Evolutionary conservation across 2,329 filamentous ascomycete species (phyloP), one percentile per base, ranked within the genome.

Genomic region (Helotiales sp.): DNA sequence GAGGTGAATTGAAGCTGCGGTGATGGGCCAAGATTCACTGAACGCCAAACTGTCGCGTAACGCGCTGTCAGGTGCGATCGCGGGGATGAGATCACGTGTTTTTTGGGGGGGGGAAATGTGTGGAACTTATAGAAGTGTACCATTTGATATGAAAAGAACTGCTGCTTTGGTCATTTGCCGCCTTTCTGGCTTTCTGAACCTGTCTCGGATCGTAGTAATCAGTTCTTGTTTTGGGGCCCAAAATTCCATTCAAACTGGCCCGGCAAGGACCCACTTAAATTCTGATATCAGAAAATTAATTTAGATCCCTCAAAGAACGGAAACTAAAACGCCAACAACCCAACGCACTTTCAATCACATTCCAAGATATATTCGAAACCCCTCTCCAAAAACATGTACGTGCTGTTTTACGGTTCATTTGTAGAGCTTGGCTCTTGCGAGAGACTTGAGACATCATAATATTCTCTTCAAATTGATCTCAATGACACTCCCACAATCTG

Each of bases 11-110:
- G n/a, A n/a, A n/a, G n/a, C n/a, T n/a, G n/a, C n/a, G n/a, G n/a
- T n/a, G n/a, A n/a, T n/a, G n/a, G n/a, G n/a, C n/a, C n/a, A n/a
- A n/a, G n/a, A n/a, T n/a, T n/a, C n/a, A n/a, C n/a, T n/a, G n/a
- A 11, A 32, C 43, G 40, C 26, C n/a, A 30, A 61, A 61, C 7
- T 47, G 22, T 7, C 50, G 50, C 58, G 58, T 28, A 8, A 32
- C 58, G 37, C 58, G 58, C 8, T 26, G 20, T 59, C 55, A 59
- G n/a, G n/a, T n/a, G n/a, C n/a, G n/a, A n/a, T n/a, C n/a, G n/a
- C n/a, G n/a, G n/a, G n/a, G n/a, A n/a, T n/a, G n/a, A n/a, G n/a
- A n/a, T n/a, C n/a, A n/a, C n/a, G n/a, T n/a, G n/a, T n/a, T n/a
- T n/a, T n/a, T n/a, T n/a, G n/a, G n/a, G n/a, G n/a, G n/a, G n/a